Conservation (phyloP, 176 grass and related monocot species). For the Melocanna baccifera region DNA sequence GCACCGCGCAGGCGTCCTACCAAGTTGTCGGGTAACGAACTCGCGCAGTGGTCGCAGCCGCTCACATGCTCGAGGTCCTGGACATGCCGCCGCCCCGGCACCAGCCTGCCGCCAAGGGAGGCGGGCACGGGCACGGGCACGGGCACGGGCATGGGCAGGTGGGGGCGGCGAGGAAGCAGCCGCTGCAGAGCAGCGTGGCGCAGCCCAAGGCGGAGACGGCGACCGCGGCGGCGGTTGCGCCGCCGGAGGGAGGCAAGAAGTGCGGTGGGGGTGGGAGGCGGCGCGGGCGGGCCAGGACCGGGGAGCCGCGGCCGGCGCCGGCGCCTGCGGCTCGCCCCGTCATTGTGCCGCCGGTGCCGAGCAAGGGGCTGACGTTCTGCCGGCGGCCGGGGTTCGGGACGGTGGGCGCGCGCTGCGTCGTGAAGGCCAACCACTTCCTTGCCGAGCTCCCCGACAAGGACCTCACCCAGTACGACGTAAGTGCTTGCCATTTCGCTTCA, state of each 20-base stretch:
- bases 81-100: conserved; percentile 44
- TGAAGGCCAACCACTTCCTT: conserved; percentile 97
- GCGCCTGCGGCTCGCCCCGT: background rate
- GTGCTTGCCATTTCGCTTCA: background rate
- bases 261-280: conserved; percentile 46
- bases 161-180: conserved; percentile 59
- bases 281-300: conserved; percentile 42
- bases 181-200: conserved; percentile 74
- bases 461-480: conserved; percentile 94
- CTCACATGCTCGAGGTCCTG: conserved; percentile 61
- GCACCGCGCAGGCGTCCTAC: conserved; percentile 29
- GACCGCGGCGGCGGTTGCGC: background rate
- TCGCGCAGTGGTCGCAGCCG: background rate
- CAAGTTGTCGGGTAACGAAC: conserved; percentile 38
- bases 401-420: conserved; percentile 67
- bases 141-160: background rate
- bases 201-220: conserved; percentile 60
- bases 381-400: conserved; percentile 85
- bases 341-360: conserved; percentile 51
- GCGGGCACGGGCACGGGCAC: background rate
- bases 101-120: background rate
- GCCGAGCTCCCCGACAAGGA: conserved; percentile 81
- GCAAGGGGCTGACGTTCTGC: conserved; percentile 72
- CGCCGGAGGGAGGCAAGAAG: conserved; percentile 54
- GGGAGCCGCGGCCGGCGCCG: background rate